Base-by-base conservation (phyloP, 352 stramenopile genomes). In the Pythium aphanidermatum region DNA sequence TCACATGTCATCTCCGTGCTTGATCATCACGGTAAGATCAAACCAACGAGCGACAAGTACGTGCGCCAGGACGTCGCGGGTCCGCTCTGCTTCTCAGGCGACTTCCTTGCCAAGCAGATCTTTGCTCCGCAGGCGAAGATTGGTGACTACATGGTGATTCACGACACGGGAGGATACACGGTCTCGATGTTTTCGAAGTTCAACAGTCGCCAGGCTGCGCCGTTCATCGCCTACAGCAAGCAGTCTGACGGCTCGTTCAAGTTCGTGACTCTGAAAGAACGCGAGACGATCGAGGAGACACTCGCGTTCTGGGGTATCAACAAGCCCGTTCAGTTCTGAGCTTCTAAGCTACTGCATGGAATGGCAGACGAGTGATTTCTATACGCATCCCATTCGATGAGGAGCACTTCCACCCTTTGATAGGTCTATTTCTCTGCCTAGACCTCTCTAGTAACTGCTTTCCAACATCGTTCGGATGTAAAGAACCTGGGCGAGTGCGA, bases 71-170 rank as follows among this genome's bases (percentile, higher is more conserved):
- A 97, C 40, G 84, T 97, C 34, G 91, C 86, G 0, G 91, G 91
- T 0, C 91, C 91, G 17, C 73, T 97, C 8, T 97, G 91, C 55
- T 97, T 97, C 44, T 89, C 83, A 9, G 91, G 90, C 3, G 91
- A 97, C 50, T 84, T 96, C 38, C 50, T 97, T 10, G 83, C 73
- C 24, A 83, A 83, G 52, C 70, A 91, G 37, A 52, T 83, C 24
- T 56, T 82, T 29, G 40, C 92, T 24, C 83, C 81, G 21, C 68
- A 67, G n/a, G 84, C 92, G 43, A 35, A 84, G 34, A 65, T 77
- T 21, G 78, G 77, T 8, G 81, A 95, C 57, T 70, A 76, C 14
- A 52, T 91, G 34, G 82, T 96, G 25, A 75, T 96, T 40, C 74
- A 92, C 37, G 87, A 96, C 53, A 85, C 75, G 30, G 87, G 86